Base-by-base conservation (phyloP, 2,329 filamentous ascomycete genomes). In the Aureobasidium sp. region DNA sequence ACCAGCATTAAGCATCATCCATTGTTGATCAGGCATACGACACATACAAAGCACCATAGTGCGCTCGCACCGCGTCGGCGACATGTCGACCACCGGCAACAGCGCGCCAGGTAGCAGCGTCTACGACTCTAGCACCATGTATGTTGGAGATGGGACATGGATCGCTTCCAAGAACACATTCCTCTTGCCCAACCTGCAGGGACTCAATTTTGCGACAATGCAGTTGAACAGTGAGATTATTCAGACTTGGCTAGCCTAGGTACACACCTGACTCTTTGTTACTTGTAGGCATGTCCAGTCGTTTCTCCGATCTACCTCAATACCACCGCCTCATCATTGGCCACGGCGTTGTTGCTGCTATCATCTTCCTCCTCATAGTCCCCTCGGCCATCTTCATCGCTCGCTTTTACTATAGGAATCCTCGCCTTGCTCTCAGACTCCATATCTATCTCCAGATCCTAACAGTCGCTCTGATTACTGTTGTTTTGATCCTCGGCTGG, bases 111-210 rank as follows among this genome's bases (percentile, higher is more conserved):
- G 89, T 71, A 85, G 85, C 74, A 87, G 85, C 72, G 84, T 81
- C 67, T 93, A 93, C 76, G 80, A 82, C 68, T 91, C 88, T 57
- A 80, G 86, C 70, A 89, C 86, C n/a, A 79, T 92, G 80, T 81
- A 79, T 61, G 89, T 93, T 17, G 89, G 89, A 65, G 90, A 93
- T 72, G 90, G 90, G 26, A 93, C 90, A 37, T 94, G 90, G 89
- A 87, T 92, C 69, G 87, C 87, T 62, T 80, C 82, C 63, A 87
- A 87, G 71, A 90, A 92, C 70, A 86, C 83, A 20, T 94, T 93
- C 72, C 77, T 94, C 60, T 77, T 94, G 57, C 90, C 90, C 39
- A 91, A 91, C 70, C 77, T 94, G 50, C 79, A 87, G 68, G 89
- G 88, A 9, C 75, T 90, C 66, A 90, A 91, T 71, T 90, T 90